Base-by-base conservation (phyloP, 1,284 basidiomycete species). In the Ganoderma sp. region DNA sequence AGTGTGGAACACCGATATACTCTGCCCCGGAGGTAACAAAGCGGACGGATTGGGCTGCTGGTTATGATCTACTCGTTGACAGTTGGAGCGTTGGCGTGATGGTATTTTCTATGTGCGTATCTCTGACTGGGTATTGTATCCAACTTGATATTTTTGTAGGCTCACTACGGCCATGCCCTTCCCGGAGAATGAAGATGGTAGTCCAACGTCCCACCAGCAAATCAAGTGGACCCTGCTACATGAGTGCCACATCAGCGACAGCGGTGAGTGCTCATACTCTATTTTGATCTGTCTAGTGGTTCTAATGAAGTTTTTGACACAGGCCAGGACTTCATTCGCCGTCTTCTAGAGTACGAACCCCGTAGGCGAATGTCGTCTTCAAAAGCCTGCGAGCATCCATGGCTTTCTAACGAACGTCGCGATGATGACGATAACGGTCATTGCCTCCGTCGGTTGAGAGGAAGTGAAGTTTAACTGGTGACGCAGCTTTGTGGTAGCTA, bases 1-100 rank as follows among this genome's bases (percentile, higher is more conserved):
- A 92, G 89, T 95, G 93, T 74, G 94, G 94, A 14, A 95, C 94
- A 0, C 93, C 94, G 0, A 87, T 85, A 64, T 96, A 95, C 76
- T 86, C 95, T 7, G 93, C 93, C 0, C 93, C 93, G 0, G 94
- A 96, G 77, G 94, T 98, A 37, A 91, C 97, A 19, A 84, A 87
- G 75, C 91, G 92, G 73, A 42, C 22, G 12, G 78, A 83, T 4
- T 80, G 85, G 52, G 77, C 84, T 19, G 82, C 86, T 56, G 94
- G 94, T 1, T 98, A 98, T 76, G 87, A 91, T 75, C 87, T 90
- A 67, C 82, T 91, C 19, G 96, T 97, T 61, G 96, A 98, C 77
- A 95, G 93, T 72, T 98, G 95, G 95, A 96, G 94, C 61, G 87
- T 95, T 25, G 96, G 96, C 6, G 94, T 97, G 17, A 97, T 98